phyloP scores from a whole-genome alignment of 371 early-diverging fungal genomes.

The Mucor sp. region DNA sequence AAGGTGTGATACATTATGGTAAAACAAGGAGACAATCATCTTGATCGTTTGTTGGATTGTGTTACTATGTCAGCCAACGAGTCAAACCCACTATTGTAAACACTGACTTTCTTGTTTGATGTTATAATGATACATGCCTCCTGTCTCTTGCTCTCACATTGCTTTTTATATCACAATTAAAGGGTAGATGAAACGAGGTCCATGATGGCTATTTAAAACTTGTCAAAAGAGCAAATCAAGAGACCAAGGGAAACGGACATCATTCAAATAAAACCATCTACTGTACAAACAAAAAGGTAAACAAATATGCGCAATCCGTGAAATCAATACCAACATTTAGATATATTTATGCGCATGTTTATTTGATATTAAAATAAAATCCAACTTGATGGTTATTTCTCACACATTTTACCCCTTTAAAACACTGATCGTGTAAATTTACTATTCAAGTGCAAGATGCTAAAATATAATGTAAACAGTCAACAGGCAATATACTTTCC shows the following conservation, averaged over 20 bases:
- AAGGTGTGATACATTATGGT: neutral
- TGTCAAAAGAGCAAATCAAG: neutral
- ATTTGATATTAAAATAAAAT: slow-evolving; percentile 1
- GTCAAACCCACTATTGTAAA: neutral
- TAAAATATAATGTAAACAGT: neutral
- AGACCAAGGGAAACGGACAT: neutral
- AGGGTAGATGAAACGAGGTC: neutral
- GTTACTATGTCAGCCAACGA: neutral
- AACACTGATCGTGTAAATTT: neutral
- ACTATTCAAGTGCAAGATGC: neutral
- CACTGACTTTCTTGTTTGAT: neutral
- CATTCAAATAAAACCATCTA: neutral
- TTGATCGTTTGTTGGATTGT: neutral
- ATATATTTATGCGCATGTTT: neutral
- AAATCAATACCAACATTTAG: neutral
- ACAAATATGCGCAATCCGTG: neutral
- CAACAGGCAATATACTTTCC: neutral
- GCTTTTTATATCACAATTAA: neutral
- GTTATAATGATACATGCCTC: neutral
- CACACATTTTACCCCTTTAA: neutral
- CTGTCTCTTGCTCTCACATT: neutral
- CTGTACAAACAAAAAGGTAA: neutral
- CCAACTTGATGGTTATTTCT: neutral
- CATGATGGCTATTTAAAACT: neutral
- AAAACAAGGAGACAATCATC: neutral